Conservation (phyloP, 805 yeast species). For the Starmerella riodocensis region DNA sequence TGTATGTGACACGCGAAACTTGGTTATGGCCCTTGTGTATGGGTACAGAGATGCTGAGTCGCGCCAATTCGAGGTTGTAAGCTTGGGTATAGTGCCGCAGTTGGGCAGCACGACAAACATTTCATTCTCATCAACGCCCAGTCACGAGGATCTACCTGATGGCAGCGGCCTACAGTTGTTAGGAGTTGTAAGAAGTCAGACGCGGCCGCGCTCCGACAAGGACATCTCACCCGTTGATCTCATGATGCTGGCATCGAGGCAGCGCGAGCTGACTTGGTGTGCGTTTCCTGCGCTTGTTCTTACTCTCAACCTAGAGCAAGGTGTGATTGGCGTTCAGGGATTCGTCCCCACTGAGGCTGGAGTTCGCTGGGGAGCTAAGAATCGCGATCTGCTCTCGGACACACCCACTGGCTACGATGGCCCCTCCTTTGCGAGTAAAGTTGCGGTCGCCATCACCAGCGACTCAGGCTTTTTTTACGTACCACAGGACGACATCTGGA, state of each 20-base stretch:
- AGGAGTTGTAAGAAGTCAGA: conserved; percentile 92
- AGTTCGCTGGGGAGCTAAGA: conserved; percentile 58
- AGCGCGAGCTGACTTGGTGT: conserved; percentile 33
- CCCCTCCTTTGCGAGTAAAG: conserved; percentile 32
- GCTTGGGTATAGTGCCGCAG: conserved; percentile 33
- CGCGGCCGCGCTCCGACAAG: conserved; percentile 41
- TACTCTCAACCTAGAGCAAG: conserved; percentile 63
- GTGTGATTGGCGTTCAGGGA: conserved; percentile 67
- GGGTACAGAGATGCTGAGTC: conserved; percentile 31
- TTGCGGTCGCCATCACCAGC: conserved; percentile 59
- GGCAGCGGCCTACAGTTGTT: conserved; percentile 55
- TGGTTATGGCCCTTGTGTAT: conserved; percentile 67
- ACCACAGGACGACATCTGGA: conserved; percentile 81
- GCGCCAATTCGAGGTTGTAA: background rate
- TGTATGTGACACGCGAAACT: conserved; percentile 67
- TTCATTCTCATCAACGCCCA: conserved; percentile 38
- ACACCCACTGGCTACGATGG: conserved; percentile 51
- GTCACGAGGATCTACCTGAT: conserved; percentile 26
- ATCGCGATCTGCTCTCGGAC: conserved; percentile 41
- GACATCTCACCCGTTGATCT: conserved; percentile 57
- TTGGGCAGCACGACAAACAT: conserved; percentile 58
- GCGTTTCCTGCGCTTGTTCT: conserved; percentile 34
- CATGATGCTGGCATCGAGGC: conserved; percentile 38
- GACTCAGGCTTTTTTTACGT: conserved; percentile 73
- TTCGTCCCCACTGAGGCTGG: conserved; percentile 53